phyloP scores from a whole-genome alignment of 106 monocot species.

The Apostasia shenzhenica region DNA sequence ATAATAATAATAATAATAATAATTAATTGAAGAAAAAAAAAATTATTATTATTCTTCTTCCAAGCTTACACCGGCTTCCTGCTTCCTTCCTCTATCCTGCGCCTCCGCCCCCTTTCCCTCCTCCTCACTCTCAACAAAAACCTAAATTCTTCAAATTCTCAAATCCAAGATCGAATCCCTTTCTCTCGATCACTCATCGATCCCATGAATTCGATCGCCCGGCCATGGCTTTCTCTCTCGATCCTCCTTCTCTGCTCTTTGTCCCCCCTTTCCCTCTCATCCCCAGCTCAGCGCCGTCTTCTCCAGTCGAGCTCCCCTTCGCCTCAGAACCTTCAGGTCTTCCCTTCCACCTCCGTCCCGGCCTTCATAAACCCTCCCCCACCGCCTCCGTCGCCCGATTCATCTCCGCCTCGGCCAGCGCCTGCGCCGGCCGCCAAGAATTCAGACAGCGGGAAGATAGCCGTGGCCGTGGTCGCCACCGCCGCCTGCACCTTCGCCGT shows the following conservation, averaged over 20 bases:
- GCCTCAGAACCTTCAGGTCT: conserved; percentile 32
- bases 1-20: no score
- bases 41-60: no score
- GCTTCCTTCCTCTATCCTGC: no score
- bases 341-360: conserved; percentile 39
- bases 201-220: neutral
- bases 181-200: neutral
- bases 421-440: neutral
- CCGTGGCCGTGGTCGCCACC: conserved; percentile 48
- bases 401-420: neutral
- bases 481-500: conserved; percentile 55
- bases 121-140: no score
- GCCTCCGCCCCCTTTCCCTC: no score
- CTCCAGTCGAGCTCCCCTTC: conserved; percentile 14
- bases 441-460: conserved; percentile 13
- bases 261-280: neutral
- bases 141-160: no score
- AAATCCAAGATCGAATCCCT: no score
- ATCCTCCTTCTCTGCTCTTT: neutral
- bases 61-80: no score
- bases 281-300: conserved; percentile 9
- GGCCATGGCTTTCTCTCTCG: neutral
- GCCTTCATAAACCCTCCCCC: conserved; percentile 20
- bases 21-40: no score
- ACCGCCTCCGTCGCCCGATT: conserved; percentile 11